Evolutionary conservation across 192 early-diverging fungal genomes (phyloP).

Genomic region (Linnemannia elongata): DNA sequence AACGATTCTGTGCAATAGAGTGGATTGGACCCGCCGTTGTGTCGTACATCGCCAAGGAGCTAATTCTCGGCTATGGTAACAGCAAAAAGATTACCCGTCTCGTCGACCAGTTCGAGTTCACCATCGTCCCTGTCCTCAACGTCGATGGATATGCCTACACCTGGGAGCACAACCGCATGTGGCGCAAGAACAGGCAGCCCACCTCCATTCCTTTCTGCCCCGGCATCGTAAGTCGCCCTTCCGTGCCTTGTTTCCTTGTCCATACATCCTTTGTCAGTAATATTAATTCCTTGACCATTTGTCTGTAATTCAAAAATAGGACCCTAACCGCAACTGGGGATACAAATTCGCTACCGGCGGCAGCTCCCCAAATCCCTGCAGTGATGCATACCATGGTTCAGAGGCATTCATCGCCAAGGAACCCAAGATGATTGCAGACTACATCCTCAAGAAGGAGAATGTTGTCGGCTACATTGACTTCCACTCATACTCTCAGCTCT

Average conservation of each 20-base stretch:
- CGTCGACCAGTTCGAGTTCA: conserved; percentile 65
- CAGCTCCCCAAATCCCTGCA: conserved; percentile 70
- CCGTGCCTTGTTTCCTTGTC: neutral
- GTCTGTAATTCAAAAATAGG: conserved; percentile 19
- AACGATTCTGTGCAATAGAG: conserved; percentile 24
- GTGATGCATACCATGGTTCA: conserved; percentile 68
- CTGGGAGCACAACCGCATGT: conserved; percentile 63
- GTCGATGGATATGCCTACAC: conserved; percentile 75
- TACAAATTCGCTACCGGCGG: conserved; percentile 68
- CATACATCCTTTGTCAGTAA: too few species aligned
- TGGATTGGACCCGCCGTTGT: conserved; percentile 71
- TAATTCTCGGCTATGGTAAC: conserved; percentile 62
- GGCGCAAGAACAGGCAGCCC: conserved; percentile 76
- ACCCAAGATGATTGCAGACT: conserved; percentile 65
- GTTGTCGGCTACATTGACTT: conserved; percentile 70
- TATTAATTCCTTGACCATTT: neutral
- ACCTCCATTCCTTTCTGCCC: conserved; percentile 65
- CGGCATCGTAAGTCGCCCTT: conserved; percentile 59
- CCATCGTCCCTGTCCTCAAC: conserved; percentile 74
- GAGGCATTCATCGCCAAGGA: conserved; percentile 67
- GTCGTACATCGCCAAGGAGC: conserved; percentile 66
- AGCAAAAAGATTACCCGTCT: conserved; percentile 62
- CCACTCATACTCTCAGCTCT: conserved; percentile 71
- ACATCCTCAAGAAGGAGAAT: conserved; percentile 53
- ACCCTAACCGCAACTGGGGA: conserved; percentile 76